phyloP scores from a whole-genome alignment of 140 eudicot species.

The Erigeron philadelphicus region DNA sequence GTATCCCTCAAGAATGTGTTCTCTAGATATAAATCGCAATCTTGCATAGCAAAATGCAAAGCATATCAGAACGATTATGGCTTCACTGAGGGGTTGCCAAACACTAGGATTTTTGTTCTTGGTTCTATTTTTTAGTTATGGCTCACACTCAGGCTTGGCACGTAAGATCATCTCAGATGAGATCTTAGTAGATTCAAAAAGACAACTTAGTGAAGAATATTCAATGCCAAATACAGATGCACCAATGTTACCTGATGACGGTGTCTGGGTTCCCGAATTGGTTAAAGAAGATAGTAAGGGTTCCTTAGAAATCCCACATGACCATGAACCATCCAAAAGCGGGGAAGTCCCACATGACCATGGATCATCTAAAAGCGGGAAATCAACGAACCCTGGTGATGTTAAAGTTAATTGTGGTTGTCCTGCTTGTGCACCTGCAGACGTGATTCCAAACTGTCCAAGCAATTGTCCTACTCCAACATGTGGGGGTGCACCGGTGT shows the following conservation, averaged over 20 bases:
- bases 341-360: constrained; percentile 5
- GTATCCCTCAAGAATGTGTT: neutral
- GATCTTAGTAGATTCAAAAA: constrained; percentile 11
- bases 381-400: neutral
- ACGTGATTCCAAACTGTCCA: constrained; percentile 11
- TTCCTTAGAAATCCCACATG: constrained; percentile 8
- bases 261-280: neutral
- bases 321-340: neutral
- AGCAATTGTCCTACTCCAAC: neutral
- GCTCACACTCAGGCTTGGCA: constrained; percentile 18
- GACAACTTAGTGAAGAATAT: constrained; percentile 12
- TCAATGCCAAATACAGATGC: neutral
- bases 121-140: constrained; percentile 20
- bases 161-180: constrained; percentile 20
- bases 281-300: constrained; percentile 14
- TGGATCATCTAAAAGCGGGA: too few species aligned
- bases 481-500: neutral
- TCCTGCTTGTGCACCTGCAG: neutral
- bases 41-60: constrained; percentile 19
- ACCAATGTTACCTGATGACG: neutral
- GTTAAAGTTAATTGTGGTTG: constrained; percentile 19
- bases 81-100: constrained; percentile 12
- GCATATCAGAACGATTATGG: constrained; percentile 21
- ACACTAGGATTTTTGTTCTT: constrained; percentile 25
- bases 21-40: constrained; percentile 3